phyloP scores from a whole-genome alignment of 495 filamentous ascomycete species.

The Arthonia radiata region DNA sequence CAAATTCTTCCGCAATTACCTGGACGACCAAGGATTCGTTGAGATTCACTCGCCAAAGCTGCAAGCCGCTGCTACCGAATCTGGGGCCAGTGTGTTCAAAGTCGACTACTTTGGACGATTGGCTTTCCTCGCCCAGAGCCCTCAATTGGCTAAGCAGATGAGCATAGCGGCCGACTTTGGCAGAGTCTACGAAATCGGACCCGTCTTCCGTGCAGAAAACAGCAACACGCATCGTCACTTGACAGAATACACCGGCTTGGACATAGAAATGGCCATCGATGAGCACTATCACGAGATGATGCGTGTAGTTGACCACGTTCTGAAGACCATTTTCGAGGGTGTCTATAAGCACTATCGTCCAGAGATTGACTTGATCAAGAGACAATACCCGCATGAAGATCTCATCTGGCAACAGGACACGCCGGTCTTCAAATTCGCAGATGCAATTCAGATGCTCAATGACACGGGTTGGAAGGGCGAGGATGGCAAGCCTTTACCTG shows the following conservation, averaged over 20 bases:
- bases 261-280: conserved; percentile 91
- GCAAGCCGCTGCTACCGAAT: conserved; percentile 76
- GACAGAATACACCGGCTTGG: conserved; percentile 92
- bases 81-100: conserved; percentile 80
- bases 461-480: conserved; percentile 60
- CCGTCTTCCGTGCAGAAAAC: conserved; percentile 92
- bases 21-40: conserved; percentile 49
- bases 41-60: conserved; percentile 80
- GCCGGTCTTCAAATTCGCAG: conserved; percentile 52
- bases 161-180: conserved; percentile 81
- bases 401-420: conserved; percentile 63
- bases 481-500: conserved; percentile 38
- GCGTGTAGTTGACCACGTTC: conserved; percentile 52
- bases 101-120: conserved; percentile 73
- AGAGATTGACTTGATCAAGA: conserved; percentile 22
- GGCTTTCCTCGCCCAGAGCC: conserved; percentile 75
- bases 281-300: conserved; percentile 74
- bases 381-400: conserved; percentile 40
- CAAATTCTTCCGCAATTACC: conserved; percentile 55
- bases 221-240: conserved; percentile 89
- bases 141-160: conserved; percentile 93
- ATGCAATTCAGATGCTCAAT: conserved; percentile 57
- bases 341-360: conserved; percentile 24
- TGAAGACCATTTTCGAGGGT: conserved; percentile 70
- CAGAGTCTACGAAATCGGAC: conserved; percentile 69